Conservation (phyloP, 2,329 filamentous ascomycete genomes). For the Pseudocercospora vitis region DNA sequence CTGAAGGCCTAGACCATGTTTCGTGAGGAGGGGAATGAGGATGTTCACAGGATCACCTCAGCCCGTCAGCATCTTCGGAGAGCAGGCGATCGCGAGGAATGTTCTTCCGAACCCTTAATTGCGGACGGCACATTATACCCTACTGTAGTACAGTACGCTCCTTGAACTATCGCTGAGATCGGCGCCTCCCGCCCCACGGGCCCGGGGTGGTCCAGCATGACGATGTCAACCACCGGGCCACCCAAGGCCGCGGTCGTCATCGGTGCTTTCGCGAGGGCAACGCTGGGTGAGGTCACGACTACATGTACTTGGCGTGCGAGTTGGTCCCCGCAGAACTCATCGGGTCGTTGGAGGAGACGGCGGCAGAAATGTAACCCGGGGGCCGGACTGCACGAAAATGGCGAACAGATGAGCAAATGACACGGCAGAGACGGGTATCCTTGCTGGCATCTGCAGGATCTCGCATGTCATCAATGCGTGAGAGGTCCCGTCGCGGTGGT, state of each 20-base stretch:
- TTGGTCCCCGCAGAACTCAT: too few species aligned
- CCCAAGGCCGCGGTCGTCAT: too few species aligned
- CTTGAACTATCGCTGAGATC: not conserved
- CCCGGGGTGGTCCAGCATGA: not conserved
- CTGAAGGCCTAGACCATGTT: too few species aligned
- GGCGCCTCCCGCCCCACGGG: constrained; percentile 1
- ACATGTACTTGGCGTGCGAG: too few species aligned
- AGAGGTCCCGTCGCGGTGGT: not conserved
- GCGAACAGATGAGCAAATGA: not conserved
- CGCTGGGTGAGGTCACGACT: too few species aligned
- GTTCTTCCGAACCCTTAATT: not conserved
- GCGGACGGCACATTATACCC: too few species aligned
- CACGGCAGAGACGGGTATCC: constrained; percentile 5
- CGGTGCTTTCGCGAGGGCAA: not conserved
- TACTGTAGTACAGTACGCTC: too few species aligned
- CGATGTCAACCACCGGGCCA: constrained; percentile 6
- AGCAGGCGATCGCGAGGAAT: not conserved
- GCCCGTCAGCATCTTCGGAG: not conserved
- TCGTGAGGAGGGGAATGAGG: too few species aligned
- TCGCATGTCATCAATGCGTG: constrained; percentile 3
- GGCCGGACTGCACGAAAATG: too few species aligned
- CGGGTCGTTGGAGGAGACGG: too few species aligned
- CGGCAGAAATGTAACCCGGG: too few species aligned
- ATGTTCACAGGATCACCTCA: too few species aligned
- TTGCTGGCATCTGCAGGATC: not conserved